Evolutionary conservation across 2,329 filamentous ascomycete genomes (phyloP).

Genomic region (Monilinia fructicola): DNA sequence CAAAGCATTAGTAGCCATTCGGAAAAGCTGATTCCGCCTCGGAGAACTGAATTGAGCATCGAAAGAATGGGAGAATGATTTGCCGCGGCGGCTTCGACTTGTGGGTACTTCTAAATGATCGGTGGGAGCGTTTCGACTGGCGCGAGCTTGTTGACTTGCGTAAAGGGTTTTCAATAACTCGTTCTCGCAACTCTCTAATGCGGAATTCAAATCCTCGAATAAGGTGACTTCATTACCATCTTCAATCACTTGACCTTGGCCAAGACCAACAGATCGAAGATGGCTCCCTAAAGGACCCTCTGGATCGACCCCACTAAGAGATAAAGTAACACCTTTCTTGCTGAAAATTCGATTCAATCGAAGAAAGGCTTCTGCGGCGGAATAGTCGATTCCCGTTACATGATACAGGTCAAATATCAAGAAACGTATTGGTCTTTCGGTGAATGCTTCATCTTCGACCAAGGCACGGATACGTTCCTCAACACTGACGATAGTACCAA

Average conservation of each 20-base stretch:
- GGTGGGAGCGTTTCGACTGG: slow-evolving; percentile 45
- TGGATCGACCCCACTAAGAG: slow-evolving; percentile 79
- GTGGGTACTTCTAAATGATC: slow-evolving; percentile 35
- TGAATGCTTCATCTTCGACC: slow-evolving; percentile 80
- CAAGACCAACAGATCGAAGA: slow-evolving; percentile 80
- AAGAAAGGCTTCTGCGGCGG: slow-evolving; percentile 91
- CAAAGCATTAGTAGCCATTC: slow-evolving; percentile 75
- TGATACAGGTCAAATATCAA: slow-evolving; percentile 85
- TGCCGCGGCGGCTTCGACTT: slow-evolving; percentile 19
- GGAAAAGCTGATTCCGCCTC: slow-evolving; percentile 71
- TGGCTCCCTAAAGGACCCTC: slow-evolving; percentile 74
- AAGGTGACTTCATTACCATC: slow-evolving; percentile 73
- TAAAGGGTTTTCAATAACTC: slow-evolving; percentile 83
- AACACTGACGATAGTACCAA: slow-evolving; percentile 94
- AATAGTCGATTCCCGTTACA: slow-evolving; percentile 93
- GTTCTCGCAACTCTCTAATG: slow-evolving; percentile 92
- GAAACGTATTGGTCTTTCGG: slow-evolving; percentile 77
- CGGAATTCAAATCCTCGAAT: slow-evolving; percentile 87
- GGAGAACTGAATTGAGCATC: slow-evolving; percentile 72
- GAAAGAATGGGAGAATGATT: slow-evolving; percentile 49
- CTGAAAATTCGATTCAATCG: slow-evolving; percentile 83
- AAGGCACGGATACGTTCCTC: slow-evolving; percentile 82
- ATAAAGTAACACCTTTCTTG: slow-evolving; percentile 73
- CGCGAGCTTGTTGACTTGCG: slow-evolving; percentile 61
- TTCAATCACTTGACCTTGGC: slow-evolving; percentile 43